Evolutionary conservation across 2,329 filamentous ascomycete species (phyloP), one percentile per base, ranked within the genome.

Genomic region (Hypocrella siamensis): DNA sequence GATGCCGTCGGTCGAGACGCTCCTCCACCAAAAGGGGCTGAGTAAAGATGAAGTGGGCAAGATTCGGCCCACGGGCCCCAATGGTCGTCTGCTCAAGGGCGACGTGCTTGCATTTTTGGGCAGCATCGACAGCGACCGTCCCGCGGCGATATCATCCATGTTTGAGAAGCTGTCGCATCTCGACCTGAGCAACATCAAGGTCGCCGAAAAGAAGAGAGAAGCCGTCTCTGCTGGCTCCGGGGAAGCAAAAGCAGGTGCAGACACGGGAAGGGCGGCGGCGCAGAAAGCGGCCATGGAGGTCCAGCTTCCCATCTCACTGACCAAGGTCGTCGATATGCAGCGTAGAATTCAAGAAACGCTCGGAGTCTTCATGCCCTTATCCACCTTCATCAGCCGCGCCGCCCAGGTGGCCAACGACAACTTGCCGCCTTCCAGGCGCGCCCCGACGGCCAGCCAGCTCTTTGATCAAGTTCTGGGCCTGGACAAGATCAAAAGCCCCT

Each of bases 101-200:
- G 90, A 98, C 51, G 79, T 98, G 6, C 73, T 98, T 33, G 86
- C 85, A 30, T 90, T 88, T 54, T 57, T 96, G 12, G 90, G 90
- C 39, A 64, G 67, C 43, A 83, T 94, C 47, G 64, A 77, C 37
- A 62, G 75, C 40, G 66, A 75, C 36, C 79, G 82, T 42, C 80
- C 88, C 2, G 67, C 71, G 16, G 64, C 74, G 38, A 68, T 85
- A 43, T 79, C 81, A 34, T 62, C 69, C 35, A 75, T 73, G 32
- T 77, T 93, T 49, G 65, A 72, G 37, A 78, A 84, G 54, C 72
- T 90, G 30, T 63, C 71, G 26, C 84, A 92, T 54, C 74, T 98
- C 32, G 88, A 98, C 53, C 73, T 98, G 17, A 90, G 80, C 63
- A 93, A 96, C 63, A 88, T 96, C 63, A 92, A 93, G 63, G 60